Conservation (phyloP, 2,329 filamentous ascomycete genomes). For the Diplodia sapinea region DNA sequence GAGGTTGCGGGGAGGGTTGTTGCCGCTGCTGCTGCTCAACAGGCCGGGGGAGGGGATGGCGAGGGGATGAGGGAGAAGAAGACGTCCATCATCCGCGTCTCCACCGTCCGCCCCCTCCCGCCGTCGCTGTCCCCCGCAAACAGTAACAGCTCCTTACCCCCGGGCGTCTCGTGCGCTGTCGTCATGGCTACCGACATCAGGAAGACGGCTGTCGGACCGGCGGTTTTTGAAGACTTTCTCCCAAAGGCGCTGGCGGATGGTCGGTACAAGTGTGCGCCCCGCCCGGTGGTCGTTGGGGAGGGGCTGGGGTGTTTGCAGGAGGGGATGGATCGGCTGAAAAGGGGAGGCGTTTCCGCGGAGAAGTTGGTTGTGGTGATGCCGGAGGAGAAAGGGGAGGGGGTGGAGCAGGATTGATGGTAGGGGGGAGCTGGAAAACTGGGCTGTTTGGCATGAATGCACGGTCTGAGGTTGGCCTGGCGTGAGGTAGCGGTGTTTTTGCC, state of each 20-base stretch:
- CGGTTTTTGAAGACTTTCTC: conserved; percentile 43
- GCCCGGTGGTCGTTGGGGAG: conserved; percentile 39
- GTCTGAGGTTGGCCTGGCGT: too few species aligned
- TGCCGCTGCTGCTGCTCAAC: too few species aligned
- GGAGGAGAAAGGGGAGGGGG: too few species aligned
- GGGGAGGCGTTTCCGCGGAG: conserved; percentile 47
- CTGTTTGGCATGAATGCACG: too few species aligned
- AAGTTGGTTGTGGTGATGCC: conserved; percentile 46
- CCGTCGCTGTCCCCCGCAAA: too few species aligned
- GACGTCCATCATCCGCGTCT: neutral
- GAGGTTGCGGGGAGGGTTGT: neutral
- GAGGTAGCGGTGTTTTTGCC: too few species aligned
- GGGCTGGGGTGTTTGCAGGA: conserved; percentile 39
- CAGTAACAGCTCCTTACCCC: neutral
- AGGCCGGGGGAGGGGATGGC: too few species aligned
- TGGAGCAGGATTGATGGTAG: too few species aligned
- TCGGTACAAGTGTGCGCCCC: conserved; percentile 40
- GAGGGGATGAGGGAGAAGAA: too few species aligned
- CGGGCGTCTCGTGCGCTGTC: neutral
- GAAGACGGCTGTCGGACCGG: conserved; percentile 41
- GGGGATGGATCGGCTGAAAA: conserved; percentile 37
- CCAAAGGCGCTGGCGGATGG: conserved; percentile 42
- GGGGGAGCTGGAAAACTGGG: too few species aligned
- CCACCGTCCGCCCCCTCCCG: neutral
- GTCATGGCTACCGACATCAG: neutral